These are phyloP conservation scores for Phytophthora hybrid DNA, from an alignment of 352 stramenopile genomes.

Conservation along the genomic window DNA sequence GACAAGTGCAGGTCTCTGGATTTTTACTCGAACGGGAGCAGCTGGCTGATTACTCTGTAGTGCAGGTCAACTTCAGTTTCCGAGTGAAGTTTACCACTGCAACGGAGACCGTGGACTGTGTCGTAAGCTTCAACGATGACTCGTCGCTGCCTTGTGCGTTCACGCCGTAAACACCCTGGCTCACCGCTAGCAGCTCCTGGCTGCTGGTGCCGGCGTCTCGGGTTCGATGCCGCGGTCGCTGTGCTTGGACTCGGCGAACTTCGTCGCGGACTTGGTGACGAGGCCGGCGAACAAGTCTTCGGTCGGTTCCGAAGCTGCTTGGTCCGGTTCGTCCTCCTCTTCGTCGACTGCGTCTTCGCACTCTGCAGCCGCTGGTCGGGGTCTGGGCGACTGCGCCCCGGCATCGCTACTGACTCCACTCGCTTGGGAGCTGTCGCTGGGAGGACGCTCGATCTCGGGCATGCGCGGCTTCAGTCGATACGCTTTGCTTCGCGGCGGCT, in stretches of 20 bases:
- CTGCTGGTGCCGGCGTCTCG: slow-evolving; percentile 1
- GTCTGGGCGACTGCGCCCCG: slow-evolving; percentile 4
- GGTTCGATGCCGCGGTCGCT: slow-evolving; percentile 4
- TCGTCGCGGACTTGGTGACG: slow-evolving; percentile 32
- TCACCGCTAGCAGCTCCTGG: slow-evolving; percentile 26
- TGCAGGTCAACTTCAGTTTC: slow-evolving; percentile 16
- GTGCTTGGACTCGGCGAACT: slow-evolving; percentile 17
- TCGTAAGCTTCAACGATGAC: background rate
- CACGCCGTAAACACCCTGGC: slow-evolving; percentile 15
- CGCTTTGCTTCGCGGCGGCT: background rate
- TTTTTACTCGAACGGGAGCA: slow-evolving; percentile 25
- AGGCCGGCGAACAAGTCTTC: slow-evolving; percentile 49
- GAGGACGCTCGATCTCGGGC: slow-evolving; percentile 33
- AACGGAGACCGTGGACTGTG: background rate
- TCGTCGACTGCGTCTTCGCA: slow-evolving; percentile 17
- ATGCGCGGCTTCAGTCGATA: slow-evolving; percentile 41
- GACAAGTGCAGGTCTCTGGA: slow-evolving; percentile 28
- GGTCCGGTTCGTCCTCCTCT: slow-evolving; percentile 25
- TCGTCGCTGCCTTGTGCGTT: background rate
- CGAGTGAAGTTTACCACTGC: slow-evolving; percentile 12
- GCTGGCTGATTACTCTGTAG: slow-evolving; percentile 13
- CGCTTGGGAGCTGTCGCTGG: slow-evolving; percentile 25
- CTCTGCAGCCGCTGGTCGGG: background rate
- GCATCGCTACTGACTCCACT: slow-evolving; percentile 38
- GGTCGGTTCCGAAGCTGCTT: slow-evolving; percentile 23